phyloP scores from a whole-genome alignment of 805 yeast genomes.

The Hanseniaspora meyeri region DNA sequence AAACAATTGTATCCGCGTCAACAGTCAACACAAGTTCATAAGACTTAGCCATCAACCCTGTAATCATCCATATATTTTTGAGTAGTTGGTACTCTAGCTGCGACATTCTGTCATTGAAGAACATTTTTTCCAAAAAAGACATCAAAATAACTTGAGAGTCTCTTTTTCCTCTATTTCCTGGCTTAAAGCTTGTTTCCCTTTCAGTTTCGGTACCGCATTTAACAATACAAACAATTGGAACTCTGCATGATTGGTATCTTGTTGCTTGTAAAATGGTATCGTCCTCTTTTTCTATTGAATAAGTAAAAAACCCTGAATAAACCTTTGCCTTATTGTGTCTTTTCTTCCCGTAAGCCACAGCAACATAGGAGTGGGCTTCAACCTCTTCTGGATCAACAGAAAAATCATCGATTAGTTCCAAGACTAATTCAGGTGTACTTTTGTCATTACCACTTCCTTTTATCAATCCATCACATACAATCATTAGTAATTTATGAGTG shows the following conservation, averaged over 20 bases:
- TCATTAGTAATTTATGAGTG: slow-evolving; percentile 75
- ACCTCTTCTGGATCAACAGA: slow-evolving; percentile 63
- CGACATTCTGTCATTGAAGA: slow-evolving; percentile 90
- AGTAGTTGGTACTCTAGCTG: slow-evolving; percentile 72
- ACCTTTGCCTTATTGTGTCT: slow-evolving; percentile 97
- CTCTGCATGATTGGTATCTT: slow-evolving; percentile 56
- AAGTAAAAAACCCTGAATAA: slow-evolving; percentile 85
- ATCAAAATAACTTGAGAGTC: slow-evolving; percentile 84
- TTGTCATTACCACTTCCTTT: slow-evolving; percentile 86
- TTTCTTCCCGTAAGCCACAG: slow-evolving; percentile 87
- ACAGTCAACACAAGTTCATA: slow-evolving; percentile 83
- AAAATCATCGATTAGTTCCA: slow-evolving; percentile 77
- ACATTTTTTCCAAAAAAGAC: slow-evolving; percentile 78
- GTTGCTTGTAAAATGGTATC: slow-evolving; percentile 61
- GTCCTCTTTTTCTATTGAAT: slow-evolving; percentile 30
- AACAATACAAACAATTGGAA: slow-evolving; percentile 66
- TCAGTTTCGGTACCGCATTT: slow-evolving; percentile 84
- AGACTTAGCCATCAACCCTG: slow-evolving; percentile 72
- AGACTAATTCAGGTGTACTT: slow-evolving; percentile 80
- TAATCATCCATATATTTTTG: slow-evolving; percentile 62
- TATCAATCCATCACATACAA: slow-evolving; percentile 86
- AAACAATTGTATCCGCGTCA: slow-evolving; percentile 86
- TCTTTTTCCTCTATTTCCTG: slow-evolving; percentile 94
- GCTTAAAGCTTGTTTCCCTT: slow-evolving; percentile 47
- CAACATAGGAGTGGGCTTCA: slow-evolving; percentile 74